Percentiles rank a stretch among this genome's conserved stretches.
phyloP scores from a whole-genome alignment of 257 asterid genomes.

The Solanum bulbocastanum region DNA sequence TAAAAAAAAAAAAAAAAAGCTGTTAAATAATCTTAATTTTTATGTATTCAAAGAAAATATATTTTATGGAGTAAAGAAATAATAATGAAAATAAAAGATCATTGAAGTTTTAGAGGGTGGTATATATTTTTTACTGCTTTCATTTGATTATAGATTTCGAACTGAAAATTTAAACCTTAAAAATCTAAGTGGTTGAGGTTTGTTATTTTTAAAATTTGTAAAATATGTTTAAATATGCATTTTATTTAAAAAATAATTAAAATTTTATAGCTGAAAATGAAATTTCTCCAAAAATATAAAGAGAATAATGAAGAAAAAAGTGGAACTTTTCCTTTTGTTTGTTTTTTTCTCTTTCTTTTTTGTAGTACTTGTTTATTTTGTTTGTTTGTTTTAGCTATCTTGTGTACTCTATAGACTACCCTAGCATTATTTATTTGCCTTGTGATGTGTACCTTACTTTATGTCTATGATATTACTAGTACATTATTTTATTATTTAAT shows the following conservation, averaged over 20 bases:
- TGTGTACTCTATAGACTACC: not conserved
- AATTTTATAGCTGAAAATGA: not conserved
- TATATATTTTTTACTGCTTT: not conserved
- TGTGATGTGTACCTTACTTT: constrained; percentile 18
- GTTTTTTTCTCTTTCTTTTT: not conserved
- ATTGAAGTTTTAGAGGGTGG: not conserved
- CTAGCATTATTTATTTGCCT: not conserved
- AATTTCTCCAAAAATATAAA: not conserved
- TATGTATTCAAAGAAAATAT: not conserved
- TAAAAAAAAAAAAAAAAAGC: constrained; percentile 27
- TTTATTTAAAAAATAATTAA: not conserved
- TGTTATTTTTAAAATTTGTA: no score
- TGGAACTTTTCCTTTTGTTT: not conserved
- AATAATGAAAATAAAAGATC: not conserved
- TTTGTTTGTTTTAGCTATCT: not conserved
- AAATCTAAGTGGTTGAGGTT: no score
- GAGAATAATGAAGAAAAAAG: not conserved
- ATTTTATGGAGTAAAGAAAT: not conserved
- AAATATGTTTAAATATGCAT: no score
- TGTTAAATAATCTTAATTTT: not conserved
- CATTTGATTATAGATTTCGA: no score
- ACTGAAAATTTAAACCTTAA: no score
- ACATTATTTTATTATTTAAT: not conserved
- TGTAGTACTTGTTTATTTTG: not conserved
- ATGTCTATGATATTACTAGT: constrained; percentile 20